Conservation (phyloP, 2,329 filamentous ascomycete species). For the Calonectria fujianensis region DNA sequence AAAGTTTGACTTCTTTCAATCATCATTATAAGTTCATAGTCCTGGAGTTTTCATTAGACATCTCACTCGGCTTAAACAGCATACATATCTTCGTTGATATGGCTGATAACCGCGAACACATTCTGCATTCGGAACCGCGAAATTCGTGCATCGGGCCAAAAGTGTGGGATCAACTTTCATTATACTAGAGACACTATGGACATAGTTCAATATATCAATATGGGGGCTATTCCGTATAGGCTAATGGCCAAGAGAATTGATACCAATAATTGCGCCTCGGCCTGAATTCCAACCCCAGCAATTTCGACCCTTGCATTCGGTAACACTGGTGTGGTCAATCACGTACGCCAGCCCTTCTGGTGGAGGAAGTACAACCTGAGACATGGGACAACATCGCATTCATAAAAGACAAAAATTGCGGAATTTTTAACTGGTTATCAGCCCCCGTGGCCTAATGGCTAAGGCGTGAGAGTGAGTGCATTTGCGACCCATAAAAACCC, state of each 20-base stretch:
- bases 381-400: background rate
- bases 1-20: background rate
- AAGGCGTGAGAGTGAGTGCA: slow-evolving; percentile 2
- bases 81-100: background rate
- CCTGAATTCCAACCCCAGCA: background rate
- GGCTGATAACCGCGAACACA: background rate
- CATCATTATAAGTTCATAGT: background rate
- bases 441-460: slow-evolving; percentile 1
- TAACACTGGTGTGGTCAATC: background rate
- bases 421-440: background rate
- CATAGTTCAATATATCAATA: background rate
- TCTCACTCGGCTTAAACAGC: background rate
- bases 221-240: background rate
- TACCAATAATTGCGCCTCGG: background rate
- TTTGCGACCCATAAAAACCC: background rate
- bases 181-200: background rate
- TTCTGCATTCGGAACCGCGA: too few species aligned
- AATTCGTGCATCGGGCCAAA: background rate
- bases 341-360: background rate
- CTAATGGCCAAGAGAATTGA: background rate
- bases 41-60: background rate
- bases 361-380: background rate
- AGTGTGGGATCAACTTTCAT: background rate
- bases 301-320: background rate
- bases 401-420: background rate